A percentile compares a stretch with the other conserved stretches of the same genome.
These are phyloP conservation scores for Dictyostelium firmibasis DNA, from an alignment of 78 protist species.

Conservation along the genomic window DNA sequence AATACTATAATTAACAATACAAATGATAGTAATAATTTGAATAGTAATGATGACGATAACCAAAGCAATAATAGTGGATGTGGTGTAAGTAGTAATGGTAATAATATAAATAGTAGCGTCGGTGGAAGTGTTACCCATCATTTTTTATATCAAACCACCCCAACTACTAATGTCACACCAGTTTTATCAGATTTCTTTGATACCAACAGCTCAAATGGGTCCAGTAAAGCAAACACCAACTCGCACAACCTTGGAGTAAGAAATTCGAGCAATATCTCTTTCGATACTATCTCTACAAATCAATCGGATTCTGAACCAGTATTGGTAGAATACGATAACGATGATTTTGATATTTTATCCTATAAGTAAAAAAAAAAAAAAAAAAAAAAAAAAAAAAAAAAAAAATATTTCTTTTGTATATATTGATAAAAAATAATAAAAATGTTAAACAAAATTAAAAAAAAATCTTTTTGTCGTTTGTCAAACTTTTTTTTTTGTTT, in stretches of 20 bases:
- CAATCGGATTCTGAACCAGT: constrained; percentile 56
- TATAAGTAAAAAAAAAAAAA: not conserved
- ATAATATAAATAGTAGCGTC: not conserved
- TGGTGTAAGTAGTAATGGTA: constrained; percentile 2
- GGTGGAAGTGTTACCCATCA: not conserved
- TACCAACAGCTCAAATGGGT: not conserved
- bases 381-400: not conserved
- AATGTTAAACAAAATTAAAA: no score
- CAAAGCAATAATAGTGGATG: not conserved
- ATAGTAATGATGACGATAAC: not conserved
- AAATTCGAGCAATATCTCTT: constrained; percentile 25
- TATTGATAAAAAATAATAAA: no score
- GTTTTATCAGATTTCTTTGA: constrained; percentile 2
- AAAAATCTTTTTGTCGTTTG: no score
- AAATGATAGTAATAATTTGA: not conserved
- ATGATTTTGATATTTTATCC: constrained; percentile 10
- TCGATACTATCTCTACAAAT: constrained; percentile 21
- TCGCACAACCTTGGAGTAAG: not conserved
- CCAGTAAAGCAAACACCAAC: not conserved
- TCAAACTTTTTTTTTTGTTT: no score
- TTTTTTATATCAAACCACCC: constrained; percentile 7
- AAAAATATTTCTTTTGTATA: not conserved
- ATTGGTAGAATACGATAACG: constrained; percentile 13
- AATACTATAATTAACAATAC: not conserved
- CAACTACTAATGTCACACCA: constrained; percentile 11